phyloP scores from a whole-genome alignment of 345 rosid species.

The Balakata baccata region DNA sequence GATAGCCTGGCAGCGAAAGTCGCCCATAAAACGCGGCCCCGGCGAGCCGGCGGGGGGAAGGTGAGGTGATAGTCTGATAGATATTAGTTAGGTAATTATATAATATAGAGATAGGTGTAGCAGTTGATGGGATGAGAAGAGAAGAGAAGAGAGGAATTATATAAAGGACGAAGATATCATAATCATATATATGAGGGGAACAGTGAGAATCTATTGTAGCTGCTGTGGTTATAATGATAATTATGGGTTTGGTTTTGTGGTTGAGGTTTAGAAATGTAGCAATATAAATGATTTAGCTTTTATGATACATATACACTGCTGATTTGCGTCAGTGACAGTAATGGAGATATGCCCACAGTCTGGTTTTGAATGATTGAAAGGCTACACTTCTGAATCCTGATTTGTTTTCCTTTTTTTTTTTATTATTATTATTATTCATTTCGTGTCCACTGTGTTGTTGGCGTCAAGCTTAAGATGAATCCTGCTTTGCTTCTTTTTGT shows the following conservation, averaged over 20 bases:
- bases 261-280: background rate
- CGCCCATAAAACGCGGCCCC: constrained; percentile 2
- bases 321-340: background rate
- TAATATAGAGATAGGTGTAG: background rate
- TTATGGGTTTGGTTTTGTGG: no score
- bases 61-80: background rate
- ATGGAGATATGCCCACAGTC: background rate
- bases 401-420: background rate
- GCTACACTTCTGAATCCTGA: background rate
- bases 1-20: background rate
- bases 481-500: background rate
- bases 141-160: background rate
- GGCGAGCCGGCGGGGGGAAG: background rate
- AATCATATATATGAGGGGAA: no score
- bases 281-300: background rate
- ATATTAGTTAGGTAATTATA: background rate
- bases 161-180: no score
- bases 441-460: background rate
- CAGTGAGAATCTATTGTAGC: no score
- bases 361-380: constrained; percentile 14
- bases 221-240: no score
- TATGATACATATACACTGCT: background rate
- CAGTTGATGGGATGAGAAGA: background rate
- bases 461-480: background rate
- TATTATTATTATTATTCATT: background rate